A percentile compares a stretch with the other conserved stretches of the same genome.
Evolutionary conservation across 2,329 filamentous ascomycete genomes (phyloP).

Genomic region (Lasiodiplodia theobromae): DNA sequence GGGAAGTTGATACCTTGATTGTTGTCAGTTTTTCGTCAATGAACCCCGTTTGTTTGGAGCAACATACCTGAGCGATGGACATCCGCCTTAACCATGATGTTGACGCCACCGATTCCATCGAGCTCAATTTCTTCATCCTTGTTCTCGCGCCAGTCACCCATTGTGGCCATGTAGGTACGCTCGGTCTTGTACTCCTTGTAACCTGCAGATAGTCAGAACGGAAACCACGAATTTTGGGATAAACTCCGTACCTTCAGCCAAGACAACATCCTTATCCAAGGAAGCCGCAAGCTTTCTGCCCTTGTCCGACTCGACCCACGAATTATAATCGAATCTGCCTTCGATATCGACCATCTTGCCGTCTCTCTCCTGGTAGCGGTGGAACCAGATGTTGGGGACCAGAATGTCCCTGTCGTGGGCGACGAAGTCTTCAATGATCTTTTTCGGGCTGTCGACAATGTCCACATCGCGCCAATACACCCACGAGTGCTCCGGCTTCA

Average conservation of each 20-base stretch:
- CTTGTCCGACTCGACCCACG: slow-evolving; percentile 93
- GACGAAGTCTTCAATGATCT: slow-evolving; percentile 93
- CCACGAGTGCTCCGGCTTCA: slow-evolving; percentile 96
- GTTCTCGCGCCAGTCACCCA: slow-evolving; percentile 92
- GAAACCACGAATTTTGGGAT: neutral
- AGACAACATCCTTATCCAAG: slow-evolving; percentile 79
- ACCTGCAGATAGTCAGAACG: slow-evolving; percentile 58
- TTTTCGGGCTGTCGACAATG: slow-evolving; percentile 86
- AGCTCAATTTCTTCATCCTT: slow-evolving; percentile 92
- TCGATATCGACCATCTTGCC: slow-evolving; percentile 76
- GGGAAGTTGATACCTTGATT: slow-evolving; percentile 81
- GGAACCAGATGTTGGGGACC: slow-evolving; percentile 98
- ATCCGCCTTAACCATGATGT: slow-evolving; percentile 96
- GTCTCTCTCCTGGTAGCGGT: slow-evolving; percentile 78
- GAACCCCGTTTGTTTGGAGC: neutral
- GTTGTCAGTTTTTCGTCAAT: neutral
- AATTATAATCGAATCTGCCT: slow-evolving; percentile 98
- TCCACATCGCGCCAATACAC: slow-evolving; percentile 99
- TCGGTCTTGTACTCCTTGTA: slow-evolving; percentile 95
- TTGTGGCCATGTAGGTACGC: slow-evolving; percentile 84
- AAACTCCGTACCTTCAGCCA: slow-evolving; percentile 77
- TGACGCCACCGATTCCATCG: slow-evolving; percentile 95
- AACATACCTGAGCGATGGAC: slow-evolving; percentile 87
- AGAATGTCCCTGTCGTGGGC: slow-evolving; percentile 92
- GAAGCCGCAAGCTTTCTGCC: slow-evolving; percentile 75